Base-by-base conservation (phyloP, 306 rosid genomes). In the Rosa rugosa region DNA sequence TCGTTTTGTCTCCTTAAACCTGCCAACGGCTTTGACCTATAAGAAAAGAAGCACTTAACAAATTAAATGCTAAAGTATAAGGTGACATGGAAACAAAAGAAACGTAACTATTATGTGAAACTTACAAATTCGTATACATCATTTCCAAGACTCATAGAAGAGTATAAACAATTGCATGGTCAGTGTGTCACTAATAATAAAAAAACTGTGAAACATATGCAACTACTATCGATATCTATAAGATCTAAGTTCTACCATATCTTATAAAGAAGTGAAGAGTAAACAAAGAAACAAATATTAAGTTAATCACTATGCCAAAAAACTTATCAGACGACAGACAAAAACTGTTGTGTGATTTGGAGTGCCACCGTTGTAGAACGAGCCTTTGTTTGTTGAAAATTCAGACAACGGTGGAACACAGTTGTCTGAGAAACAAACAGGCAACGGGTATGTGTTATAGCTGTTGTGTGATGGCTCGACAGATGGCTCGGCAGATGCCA, bases 111-210 rank as follows among this genome's bases (percentile, higher is more conserved):
- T 8, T 9, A 38, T 41, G 38, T 75, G 69, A 65, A 71, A 82
- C 99, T 76, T 88, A 94, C 99, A 85, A 92, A 95, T 85, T 95
- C 99, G 60, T 95, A 95, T 65, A 95, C 99, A 83, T 95, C 99
- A 16, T 89, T 89, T 82, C 93, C 99, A 85, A 72, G 69, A 78
- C 63, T 66, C 68, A 83, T 64, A 40, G 62, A 51, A 73, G 87
- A 77, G 68, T 40, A 57, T 38, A 77, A 79, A 72, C 73, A 22
- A 71, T 75, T 42, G 45, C 23, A 62, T n/a, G 11, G 75, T 56
- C 65, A 71, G 11, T 20, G 16, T 20, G 53, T 51, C 80, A 75
- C 36, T 49, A 13, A 41, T 38, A 64, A 31, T 13, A 60, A 34
- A 31, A 1, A 62, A 17, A 75, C 46, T 34, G 40, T 13, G 34